Base-by-base conservation (phyloP, 352 stramenopile genomes). In the Blastocystis sp. region DNA sequence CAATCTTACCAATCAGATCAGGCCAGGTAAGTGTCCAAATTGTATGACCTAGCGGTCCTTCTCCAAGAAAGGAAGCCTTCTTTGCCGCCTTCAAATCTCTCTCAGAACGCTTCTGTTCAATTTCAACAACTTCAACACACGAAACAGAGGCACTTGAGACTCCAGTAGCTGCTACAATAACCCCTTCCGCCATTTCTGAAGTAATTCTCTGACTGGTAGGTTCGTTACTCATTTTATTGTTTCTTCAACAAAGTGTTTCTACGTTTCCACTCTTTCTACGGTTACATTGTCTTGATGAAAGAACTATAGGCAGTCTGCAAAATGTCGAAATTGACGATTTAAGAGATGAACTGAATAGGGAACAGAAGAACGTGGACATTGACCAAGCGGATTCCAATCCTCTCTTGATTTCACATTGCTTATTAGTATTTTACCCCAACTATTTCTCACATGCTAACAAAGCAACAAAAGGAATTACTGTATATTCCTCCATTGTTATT, bases 21-120 rank as follows among this genome's bases (percentile, higher is more conserved):
- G 74, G 74, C 56, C 59, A 85, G n/a, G 59, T 85, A 42, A 85
- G 58, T 24, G 32, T 37, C 74, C 74, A 85, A 46, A 85, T 85
- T 27, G 74, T 85, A 12, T 49, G 39, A 19, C 59, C 56, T 12
- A 85, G n/a, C 24, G 46, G 46, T 24, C 56, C 74, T 32, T 85
- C 74, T 54, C 74, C 74, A 9, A 85, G 42, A 24, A 85, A 85
- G 19, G 56, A 37, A 71, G 74, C 74, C 59, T 85, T 85, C 74
- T 85, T 85, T 14, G 66, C 66, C 21, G 66, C 66, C 42, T 78
- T 39, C 35, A 37, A 12, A 39, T 78, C 66, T 14, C 32, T 11
- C 1, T 78, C 43, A n/a, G 11, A 56, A 27, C 35, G 7, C 37
- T 29, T 78, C 37, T 16, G 35, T 7, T 57, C 43, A 24, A 46